These are phyloP conservation scores for Saksenaea oblongispora DNA, from an alignment of 371 early-diverging fungal genomes.

Conservation along the genomic window DNA sequence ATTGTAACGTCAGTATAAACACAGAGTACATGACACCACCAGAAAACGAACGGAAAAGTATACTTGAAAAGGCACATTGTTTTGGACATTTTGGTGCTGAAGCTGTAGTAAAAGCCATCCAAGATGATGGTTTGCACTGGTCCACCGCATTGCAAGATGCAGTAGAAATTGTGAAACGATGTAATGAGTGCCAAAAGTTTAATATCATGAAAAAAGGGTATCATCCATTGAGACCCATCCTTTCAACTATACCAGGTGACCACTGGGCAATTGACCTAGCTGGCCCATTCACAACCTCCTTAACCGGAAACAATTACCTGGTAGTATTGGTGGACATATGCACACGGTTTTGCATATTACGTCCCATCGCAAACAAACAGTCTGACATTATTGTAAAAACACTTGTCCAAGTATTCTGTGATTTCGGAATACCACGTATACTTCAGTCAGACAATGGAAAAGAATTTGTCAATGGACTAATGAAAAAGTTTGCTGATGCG, in stretches of 20 bases:
- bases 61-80: conserved; percentile 13
- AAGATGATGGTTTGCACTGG: conserved; percentile 20
- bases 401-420: conserved; percentile 14
- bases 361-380: conserved; percentile 18
- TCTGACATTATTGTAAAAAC: conserved; percentile 12
- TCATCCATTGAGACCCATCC: conserved; percentile 20
- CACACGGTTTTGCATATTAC: conserved; percentile 21
- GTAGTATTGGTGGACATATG: conserved; percentile 24
- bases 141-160: conserved; percentile 17
- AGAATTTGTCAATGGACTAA: conserved; percentile 22
- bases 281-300: conserved; percentile 17
- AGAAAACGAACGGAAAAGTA: conserved; percentile 6
- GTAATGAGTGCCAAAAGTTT: conserved; percentile 15
- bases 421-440: conserved; percentile 21
- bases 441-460: conserved; percentile 27
- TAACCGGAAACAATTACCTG: conserved; percentile 13
- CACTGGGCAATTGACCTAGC: conserved; percentile 31
- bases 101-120: conserved; percentile 13
- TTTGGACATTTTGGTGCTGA: conserved; percentile 24
- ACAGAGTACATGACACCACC: neutral
- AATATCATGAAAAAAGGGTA: conserved; percentile 14
- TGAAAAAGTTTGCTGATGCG: neutral
- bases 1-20: conserved; percentile 19
- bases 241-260: conserved; percentile 21
- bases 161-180: conserved; percentile 9